These are phyloP conservation scores for Malus fusca DNA, from an alignment of 306 rosid genomes.

Conservation along the genomic window DNA sequence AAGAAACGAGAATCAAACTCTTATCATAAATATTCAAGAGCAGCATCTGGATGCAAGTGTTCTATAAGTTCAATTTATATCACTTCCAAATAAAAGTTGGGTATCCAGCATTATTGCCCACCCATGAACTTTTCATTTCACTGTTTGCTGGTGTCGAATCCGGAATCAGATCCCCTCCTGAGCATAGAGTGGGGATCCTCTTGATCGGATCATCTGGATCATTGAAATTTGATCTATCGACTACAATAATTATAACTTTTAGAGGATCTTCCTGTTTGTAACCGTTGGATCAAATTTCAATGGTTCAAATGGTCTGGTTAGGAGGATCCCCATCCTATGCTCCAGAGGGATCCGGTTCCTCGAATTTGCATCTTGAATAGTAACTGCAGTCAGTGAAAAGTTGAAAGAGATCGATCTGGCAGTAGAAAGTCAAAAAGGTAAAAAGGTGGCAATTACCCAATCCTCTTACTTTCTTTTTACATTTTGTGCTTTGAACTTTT, in stretches of 20 bases:
- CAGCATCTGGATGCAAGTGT: rapidly evolving
- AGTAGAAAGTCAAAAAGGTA: not conserved
- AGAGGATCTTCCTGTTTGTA: too few species aligned
- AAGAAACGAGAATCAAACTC: not conserved
- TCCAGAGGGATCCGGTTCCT: not conserved
- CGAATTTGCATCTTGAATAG: not conserved
- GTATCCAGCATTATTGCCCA: not conserved
- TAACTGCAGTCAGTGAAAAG: not conserved
- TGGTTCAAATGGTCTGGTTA: too few species aligned
- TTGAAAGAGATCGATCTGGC: not conserved
- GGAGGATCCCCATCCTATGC: too few species aligned
- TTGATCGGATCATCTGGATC: too few species aligned
- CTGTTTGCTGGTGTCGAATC: not conserved
- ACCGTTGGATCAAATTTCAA: too few species aligned
- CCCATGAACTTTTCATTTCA: not conserved
- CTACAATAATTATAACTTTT: too few species aligned
- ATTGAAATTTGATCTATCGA: too few species aligned
- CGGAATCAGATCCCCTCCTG: too few species aligned
- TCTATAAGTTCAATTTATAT: not conserved
- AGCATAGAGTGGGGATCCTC: too few species aligned
- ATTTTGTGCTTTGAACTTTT: constrained; percentile 2
- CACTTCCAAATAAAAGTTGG: not conserved
- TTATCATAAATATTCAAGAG: not conserved
- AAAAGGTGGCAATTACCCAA: not conserved
- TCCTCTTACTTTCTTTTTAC: not conserved